Evolutionary conservation across 2,329 filamentous ascomycete genomes (phyloP).

Genomic region (Parascedosporium putredinis): DNA sequence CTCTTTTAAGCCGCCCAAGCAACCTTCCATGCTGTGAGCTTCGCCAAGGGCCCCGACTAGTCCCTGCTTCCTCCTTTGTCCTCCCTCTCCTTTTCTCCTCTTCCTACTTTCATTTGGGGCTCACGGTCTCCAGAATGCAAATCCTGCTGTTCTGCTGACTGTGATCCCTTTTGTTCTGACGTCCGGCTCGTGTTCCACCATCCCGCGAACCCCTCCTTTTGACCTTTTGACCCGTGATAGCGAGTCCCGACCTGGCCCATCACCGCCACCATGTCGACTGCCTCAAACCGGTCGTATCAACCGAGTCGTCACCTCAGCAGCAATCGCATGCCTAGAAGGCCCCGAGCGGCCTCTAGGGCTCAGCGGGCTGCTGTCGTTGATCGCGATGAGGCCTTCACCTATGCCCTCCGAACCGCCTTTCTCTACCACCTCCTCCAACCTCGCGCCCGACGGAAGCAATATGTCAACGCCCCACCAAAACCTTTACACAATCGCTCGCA

Average conservation of each 20-base stretch:
- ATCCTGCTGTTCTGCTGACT: too few relatives aligned
- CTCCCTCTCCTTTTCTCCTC: too few relatives aligned
- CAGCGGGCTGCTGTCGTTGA: conserved; percentile 36
- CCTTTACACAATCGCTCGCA: conserved; percentile 46
- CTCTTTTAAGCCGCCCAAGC: too few relatives aligned
- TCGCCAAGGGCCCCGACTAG: too few relatives aligned
- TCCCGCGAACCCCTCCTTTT: not conserved
- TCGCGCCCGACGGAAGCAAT: conserved; percentile 79
- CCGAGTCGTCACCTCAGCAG: conserved; percentile 35
- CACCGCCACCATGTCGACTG: conserved; percentile 11
- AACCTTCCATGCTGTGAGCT: too few relatives aligned
- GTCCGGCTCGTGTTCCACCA: too few relatives aligned
- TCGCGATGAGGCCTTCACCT: conserved; percentile 79
- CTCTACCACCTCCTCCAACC: conserved; percentile 90
- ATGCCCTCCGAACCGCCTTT: conserved; percentile 81
- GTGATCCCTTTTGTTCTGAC: too few relatives aligned
- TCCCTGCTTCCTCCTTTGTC: too few relatives aligned
- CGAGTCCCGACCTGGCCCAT: not conserved
- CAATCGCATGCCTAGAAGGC: conserved; percentile 26
- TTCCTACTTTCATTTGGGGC: too few relatives aligned
- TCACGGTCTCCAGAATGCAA: not conserved
- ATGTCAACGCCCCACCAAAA: conserved; percentile 53
- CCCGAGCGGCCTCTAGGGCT: conserved; percentile 34
- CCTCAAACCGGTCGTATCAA: conserved; percentile 25
- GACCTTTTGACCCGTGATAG: not conserved